Base-by-base conservation (phyloP, 2,329 filamentous ascomycete species). In the Ophiostoma fasciatum region DNA sequence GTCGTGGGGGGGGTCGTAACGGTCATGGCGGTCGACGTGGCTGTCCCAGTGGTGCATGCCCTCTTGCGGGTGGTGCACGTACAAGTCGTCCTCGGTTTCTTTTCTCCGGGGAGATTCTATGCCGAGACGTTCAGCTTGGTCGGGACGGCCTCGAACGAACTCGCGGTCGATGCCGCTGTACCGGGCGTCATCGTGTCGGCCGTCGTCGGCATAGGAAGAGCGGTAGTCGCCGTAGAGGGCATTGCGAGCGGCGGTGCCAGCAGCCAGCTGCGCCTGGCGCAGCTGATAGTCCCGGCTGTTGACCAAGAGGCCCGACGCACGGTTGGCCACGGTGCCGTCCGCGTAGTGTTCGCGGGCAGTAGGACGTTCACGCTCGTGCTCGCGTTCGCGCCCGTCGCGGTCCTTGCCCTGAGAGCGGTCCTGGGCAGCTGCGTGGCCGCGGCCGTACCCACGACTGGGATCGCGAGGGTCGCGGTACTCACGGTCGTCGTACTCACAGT, bases 401-500 rank as follows among this genome's bases (percentile, higher is more conserved):
- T 48, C 45, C 12, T 52, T 50, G 25, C 56, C 35, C 23, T 28
- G 28, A 9, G 17, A 31, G 4, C 28, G 28, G 30, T 38, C 36
- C 8, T 23, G 35, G 15, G 35, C 28, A 8, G n/a, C 19, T 3
- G 31, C 38, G 4, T 42, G 30, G 23, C n/a, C 23, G 11, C 23
- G 23, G 23, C n/a, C n/a, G n/a, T n/a, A n/a, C n/a, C n/a, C n/a
- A n/a, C n/a, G n/a, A n/a, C n/a, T n/a, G n/a, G n/a, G n/a, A n/a
- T n/a, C n/a, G n/a, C n/a, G n/a, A n/a, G n/a, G n/a, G n/a, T n/a
- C n/a, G n/a, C n/a, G n/a, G n/a, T n/a, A n/a, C n/a, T n/a, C 38
- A 2, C 33, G 51, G 17, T 57, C 53, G 14, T 48, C 49, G 15
- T 28, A 31, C 34, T 71, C 66, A 15, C 58, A 19, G 25, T 20